A percentile compares a stretch with the other conserved stretches of the same genome.
Conservation (phyloP, 768 basidiomycete species). For the Mycena olivaceomarginata region DNA sequence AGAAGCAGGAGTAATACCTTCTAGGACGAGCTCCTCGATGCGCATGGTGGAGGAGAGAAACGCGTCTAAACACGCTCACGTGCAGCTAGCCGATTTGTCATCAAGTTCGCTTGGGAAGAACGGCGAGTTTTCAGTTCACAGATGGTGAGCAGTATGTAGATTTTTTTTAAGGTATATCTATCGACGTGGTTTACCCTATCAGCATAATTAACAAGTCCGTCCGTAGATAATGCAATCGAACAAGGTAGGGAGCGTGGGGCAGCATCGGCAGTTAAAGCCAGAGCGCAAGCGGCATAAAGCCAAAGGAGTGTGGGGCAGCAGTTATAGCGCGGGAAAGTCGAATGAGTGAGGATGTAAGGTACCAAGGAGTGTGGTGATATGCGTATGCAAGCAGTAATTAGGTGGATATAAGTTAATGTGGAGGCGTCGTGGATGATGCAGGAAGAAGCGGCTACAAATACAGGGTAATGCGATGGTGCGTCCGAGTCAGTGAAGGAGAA, state of each 20-base stretch:
- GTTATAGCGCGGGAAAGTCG: conserved; percentile 17
- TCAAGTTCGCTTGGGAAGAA: no score
- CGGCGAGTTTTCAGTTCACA: no score
- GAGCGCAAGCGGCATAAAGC: conserved; percentile 23
- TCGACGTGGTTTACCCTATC: conserved; percentile 21
- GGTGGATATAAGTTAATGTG: conserved; percentile 32
- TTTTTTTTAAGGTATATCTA: conserved; percentile 25
- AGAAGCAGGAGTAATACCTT: conserved; percentile 69
- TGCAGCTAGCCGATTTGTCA: neutral
- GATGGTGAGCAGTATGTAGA: conserved; percentile 3
- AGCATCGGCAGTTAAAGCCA: conserved; percentile 26
- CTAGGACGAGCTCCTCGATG: conserved; percentile 96
- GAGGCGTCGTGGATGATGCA: neutral
- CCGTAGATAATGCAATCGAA: conserved; percentile 20
- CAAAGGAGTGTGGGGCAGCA: conserved; percentile 34
- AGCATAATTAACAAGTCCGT: conserved; percentile 31
- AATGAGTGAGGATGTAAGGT: conserved; percentile 25
- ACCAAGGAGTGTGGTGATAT: neutral
- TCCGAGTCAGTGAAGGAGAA: conserved; percentile 22
- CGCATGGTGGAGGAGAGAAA: conserved; percentile 73
- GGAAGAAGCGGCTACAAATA: conserved; percentile 24
- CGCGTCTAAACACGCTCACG: conserved; percentile 22
- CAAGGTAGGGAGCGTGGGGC: conserved; percentile 22
- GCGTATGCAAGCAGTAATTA: conserved; percentile 22
- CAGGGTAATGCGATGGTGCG: conserved; percentile 20